phyloP scores from a whole-genome alignment of 1,284 basidiomycete genomes.

The Cystobasidium slooffiae region DNA sequence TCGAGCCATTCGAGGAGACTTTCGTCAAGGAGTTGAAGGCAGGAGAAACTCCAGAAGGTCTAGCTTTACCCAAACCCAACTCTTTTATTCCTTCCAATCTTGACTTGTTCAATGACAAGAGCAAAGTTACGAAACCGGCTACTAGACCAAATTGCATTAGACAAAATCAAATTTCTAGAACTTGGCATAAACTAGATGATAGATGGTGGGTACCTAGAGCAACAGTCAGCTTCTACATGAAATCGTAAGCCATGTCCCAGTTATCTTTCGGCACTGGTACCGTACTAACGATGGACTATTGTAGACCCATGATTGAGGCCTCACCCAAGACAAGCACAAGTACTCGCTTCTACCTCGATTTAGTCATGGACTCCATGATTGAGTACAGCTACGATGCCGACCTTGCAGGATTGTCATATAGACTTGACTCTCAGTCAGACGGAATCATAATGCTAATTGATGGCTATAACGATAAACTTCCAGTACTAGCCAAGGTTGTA shows the following conservation, averaged over 20 bases:
- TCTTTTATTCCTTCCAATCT: constrained; percentile 88
- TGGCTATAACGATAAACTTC: constrained; percentile 95
- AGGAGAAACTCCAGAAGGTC: constrained; percentile 58
- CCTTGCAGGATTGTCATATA: constrained; percentile 84
- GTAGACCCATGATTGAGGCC: constrained; percentile 57
- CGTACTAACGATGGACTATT: not conserved
- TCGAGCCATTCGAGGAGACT: constrained; percentile 69
- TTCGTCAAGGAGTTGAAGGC: constrained; percentile 66
- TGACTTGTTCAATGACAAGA: constrained; percentile 71
- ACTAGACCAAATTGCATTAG: constrained; percentile 75
- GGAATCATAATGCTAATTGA: constrained; percentile 73
- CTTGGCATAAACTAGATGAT: constrained; percentile 98
- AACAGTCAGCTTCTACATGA: constrained; percentile 69
- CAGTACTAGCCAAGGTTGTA: constrained; percentile 75
- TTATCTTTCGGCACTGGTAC: not conserved
- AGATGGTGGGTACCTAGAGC: constrained; percentile 92
- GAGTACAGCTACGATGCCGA: constrained; percentile 94
- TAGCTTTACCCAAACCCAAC: constrained; percentile 83
- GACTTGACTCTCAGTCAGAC: constrained; percentile 68
- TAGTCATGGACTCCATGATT: constrained; percentile 84
- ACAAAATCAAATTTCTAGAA: constrained; percentile 69
- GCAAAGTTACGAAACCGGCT: constrained; percentile 71
- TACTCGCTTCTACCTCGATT: constrained; percentile 73
- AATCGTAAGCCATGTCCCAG: constrained; percentile 62
- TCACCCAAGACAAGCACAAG: constrained; percentile 58